Base-by-base conservation (phyloP, 768 basidiomycete genomes). In the Amanita molliuscula region DNA sequence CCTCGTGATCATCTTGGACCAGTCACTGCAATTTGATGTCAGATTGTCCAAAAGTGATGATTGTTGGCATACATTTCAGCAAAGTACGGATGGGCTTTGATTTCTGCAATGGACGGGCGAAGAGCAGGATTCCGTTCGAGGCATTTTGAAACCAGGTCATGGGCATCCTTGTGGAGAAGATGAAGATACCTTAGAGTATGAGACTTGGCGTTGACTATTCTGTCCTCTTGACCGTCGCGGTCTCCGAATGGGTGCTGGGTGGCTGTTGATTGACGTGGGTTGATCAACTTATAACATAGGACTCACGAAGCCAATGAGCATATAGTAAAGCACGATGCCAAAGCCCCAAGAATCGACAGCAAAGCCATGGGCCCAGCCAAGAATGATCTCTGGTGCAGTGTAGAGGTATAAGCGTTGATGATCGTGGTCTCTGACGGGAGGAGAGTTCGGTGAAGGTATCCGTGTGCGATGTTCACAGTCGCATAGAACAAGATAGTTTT, bases 341-440 rank as follows among this genome's bases (percentile, higher is more conserved):
- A 81, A 78, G 0, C 73, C 72, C 80, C 81, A 83, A 54, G 70
- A 74, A 59, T 83, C 81, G 16, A 77, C 76, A 11, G 70, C 63
- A 20, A 58, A 64, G 54, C 77, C 74, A 47, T 77, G 72, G 13
- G 65, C 57, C 81, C 81, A 83, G 0, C 75, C 75, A 7, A 81
- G 62, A 10, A 79, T 52, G 0, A 77, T 52, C 54, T 82, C 80
- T 1, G 81, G 79, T 3, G 80, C 76, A 18, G 63, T 66, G 21
- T 50, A 55, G 73, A 77, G 50, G 41, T 55, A 58, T 47, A 43
- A 58, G 29, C 35, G 38, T 41, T 53, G 34, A 42, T 54, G 56
- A 47, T 40, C 34, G 51, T 49, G 20, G 26, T 45, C 28, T 49
- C 37, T 41, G 9, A 35, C 20, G 13, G 15, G 23, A 23, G 25